phyloP scores from a whole-genome alignment of 352 stramenopile genomes.

The Phytophthora quininea region DNA sequence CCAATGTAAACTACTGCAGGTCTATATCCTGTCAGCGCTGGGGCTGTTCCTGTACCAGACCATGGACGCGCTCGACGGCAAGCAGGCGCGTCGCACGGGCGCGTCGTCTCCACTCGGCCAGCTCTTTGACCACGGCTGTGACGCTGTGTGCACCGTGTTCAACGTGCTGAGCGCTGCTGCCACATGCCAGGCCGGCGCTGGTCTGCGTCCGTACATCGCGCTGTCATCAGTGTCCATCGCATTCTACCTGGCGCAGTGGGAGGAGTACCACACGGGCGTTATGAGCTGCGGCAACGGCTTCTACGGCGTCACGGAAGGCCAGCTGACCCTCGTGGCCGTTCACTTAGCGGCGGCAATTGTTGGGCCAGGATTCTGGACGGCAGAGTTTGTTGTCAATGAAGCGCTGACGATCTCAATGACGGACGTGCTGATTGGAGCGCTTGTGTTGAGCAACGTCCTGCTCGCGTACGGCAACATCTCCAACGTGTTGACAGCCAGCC shows the following conservation, averaged over 20 bases:
- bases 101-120: conserved; percentile 96
- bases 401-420: conserved; percentile 46
- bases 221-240: conserved; percentile 81
- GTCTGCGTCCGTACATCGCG: conserved; percentile 51
- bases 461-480: conserved; percentile 76
- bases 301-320: conserved; percentile 85
- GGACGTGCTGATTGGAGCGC: conserved; percentile 54
- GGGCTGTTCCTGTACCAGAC: conserved; percentile 96
- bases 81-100: conserved; percentile 96
- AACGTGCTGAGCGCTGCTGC: conserved; percentile 81
- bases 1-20: conserved; percentile 12
- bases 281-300: conserved; percentile 90
- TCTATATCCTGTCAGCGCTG: conserved; percentile 78
- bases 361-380: conserved; percentile 63
- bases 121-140: conserved; percentile 98
- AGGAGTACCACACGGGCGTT: conserved; percentile 90
- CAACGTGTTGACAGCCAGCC: conserved; percentile 68
- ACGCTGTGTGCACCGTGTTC: conserved; percentile 84
- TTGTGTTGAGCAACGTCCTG: conserved; percentile 80
- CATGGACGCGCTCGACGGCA: conserved; percentile 99
- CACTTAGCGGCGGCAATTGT: conserved; percentile 67
- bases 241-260: conserved; percentile 89
- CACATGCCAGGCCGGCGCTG: conserved; percentile 60
- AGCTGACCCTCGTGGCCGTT: conserved; percentile 74
- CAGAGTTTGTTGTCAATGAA: conserved; percentile 34